Conservation (phyloP, 331 rosid genomes). For the Ulmus americana region DNA sequence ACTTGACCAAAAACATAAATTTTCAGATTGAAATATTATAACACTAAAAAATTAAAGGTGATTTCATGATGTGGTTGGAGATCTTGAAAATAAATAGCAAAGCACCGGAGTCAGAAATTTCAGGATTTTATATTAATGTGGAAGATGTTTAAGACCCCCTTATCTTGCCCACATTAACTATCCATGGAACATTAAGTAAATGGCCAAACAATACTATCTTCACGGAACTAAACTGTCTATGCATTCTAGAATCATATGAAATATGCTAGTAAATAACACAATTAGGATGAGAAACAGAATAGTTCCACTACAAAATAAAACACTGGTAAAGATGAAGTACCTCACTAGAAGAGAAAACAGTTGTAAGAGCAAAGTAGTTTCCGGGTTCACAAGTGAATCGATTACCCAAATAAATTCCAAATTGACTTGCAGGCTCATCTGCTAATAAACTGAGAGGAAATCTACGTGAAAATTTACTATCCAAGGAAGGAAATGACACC, state of each 20-base stretch:
- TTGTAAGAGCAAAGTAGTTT: conserved; percentile 67
- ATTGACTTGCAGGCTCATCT: conserved; percentile 39
- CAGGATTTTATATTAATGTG: not conserved
- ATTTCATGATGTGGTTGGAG: not conserved
- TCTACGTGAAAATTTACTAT: conserved; percentile 23
- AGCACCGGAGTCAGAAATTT: not conserved
- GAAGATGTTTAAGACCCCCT: not conserved
- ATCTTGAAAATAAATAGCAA: not conserved
- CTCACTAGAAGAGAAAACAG: conserved; percentile 61
- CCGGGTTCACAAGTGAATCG: conserved; percentile 35
- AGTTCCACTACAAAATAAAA: conserved; percentile 12
- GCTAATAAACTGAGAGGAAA: conserved; percentile 67
- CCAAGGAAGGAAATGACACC: conserved; percentile 52
- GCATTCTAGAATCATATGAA: not conserved
- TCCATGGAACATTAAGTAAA: not conserved
- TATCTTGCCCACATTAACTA: not conserved
- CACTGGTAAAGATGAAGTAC: conserved; percentile 19
- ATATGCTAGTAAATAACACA: not conserved
- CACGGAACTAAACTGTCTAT: not conserved
- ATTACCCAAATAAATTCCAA: conserved; percentile 34
- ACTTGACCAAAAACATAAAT: not conserved
- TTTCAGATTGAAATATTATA: not conserved
- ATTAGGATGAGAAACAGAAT: not conserved
- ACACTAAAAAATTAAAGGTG: not conserved
- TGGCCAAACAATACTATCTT: not conserved